Percentiles rank a stretch among this genome's conserved stretches.
phyloP scores from a whole-genome alignment of 768 basidiomycete species.

The Boletales sp. region DNA sequence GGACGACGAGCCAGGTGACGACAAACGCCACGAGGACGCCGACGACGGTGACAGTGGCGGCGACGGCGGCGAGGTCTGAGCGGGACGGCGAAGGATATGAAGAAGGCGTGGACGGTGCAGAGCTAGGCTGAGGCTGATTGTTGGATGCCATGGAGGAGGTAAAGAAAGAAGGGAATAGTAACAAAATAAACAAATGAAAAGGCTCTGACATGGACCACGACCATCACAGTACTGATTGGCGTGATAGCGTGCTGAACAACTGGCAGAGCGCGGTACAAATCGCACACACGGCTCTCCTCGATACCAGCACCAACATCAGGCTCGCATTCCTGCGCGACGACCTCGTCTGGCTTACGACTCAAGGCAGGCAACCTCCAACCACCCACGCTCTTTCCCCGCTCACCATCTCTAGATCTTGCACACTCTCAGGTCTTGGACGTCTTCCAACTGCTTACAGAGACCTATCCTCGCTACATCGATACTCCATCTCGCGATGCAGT shows the following conservation, averaged over 20 bases:
- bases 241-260: conserved; percentile 48
- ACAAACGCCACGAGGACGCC: conserved; percentile 23
- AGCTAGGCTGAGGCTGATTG: too few species aligned
- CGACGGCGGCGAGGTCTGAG: conserved; percentile 21
- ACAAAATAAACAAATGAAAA: neutral
- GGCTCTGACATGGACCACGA: neutral
- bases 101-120: conserved; percentile 4
- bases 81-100: conserved; percentile 14
- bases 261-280: conserved; percentile 55
- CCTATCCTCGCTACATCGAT: conserved; percentile 79
- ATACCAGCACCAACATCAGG: conserved; percentile 51
- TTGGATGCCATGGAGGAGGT: neutral
- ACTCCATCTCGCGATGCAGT: conserved; percentile 66
- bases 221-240: conserved; percentile 41
- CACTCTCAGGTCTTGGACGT: conserved; percentile 63
- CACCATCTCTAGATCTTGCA: conserved; percentile 46
- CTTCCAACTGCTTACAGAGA: conserved; percentile 68
- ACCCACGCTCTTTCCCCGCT: conserved; percentile 1
- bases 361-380: conserved; percentile 47
- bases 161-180: neutral
- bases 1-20: conserved; percentile 24
- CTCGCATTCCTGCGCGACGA: conserved; percentile 62
- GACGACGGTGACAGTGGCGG: conserved; percentile 22
- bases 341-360: conserved; percentile 50
- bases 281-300: conserved; percentile 49